A percentile compares a stretch with the other conserved stretches of the same genome.
Conservation (phyloP, 345 rosid species). For the Abelmoschus esculentus region DNA sequence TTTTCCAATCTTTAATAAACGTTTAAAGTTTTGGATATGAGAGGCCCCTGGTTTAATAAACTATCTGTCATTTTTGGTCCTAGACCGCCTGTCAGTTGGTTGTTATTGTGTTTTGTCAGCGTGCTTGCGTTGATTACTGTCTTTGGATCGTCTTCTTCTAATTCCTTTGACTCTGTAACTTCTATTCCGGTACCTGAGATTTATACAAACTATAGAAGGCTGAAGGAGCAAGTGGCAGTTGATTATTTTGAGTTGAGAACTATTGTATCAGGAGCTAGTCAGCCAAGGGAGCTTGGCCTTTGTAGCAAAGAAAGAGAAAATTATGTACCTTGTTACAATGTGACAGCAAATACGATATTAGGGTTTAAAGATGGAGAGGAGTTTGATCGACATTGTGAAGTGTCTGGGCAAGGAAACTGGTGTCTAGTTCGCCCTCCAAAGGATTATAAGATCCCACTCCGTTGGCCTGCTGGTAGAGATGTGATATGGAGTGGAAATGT, state of each 20-base stretch:
- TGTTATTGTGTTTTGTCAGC: constrained; percentile 55
- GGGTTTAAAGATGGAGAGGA: constrained; percentile 81
- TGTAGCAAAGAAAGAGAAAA: constrained; percentile 90
- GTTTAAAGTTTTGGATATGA: constrained; percentile 56
- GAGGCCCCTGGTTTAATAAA: constrained; percentile 70
- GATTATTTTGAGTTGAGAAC: constrained; percentile 76
- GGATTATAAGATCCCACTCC: constrained; percentile 84
- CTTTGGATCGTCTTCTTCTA: constrained; percentile 60
- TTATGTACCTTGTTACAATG: constrained; percentile 86
- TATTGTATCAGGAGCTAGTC: constrained; percentile 45
- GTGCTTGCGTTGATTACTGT: constrained; percentile 61
- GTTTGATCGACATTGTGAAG: constrained; percentile 86
- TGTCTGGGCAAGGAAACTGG: constrained; percentile 36
- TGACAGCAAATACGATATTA: constrained; percentile 59
- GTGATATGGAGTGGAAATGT: constrained; percentile 96
- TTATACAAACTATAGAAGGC: constrained; percentile 67
- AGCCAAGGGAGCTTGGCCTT: constrained; percentile 49
- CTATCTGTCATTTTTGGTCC: constrained; percentile 56
- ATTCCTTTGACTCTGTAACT: constrained; percentile 40
- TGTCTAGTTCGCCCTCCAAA: constrained; percentile 91
- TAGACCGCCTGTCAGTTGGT: constrained; percentile 55
- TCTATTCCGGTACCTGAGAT: constrained; percentile 39
- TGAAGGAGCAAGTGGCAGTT: constrained; percentile 84
- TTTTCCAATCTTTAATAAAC: constrained; percentile 16
- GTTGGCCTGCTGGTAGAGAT: constrained; percentile 95